These are phyloP conservation scores for Stentor roeselii DNA, from an alignment of 73 alveolate genomes.

Conservation along the genomic window DNA sequence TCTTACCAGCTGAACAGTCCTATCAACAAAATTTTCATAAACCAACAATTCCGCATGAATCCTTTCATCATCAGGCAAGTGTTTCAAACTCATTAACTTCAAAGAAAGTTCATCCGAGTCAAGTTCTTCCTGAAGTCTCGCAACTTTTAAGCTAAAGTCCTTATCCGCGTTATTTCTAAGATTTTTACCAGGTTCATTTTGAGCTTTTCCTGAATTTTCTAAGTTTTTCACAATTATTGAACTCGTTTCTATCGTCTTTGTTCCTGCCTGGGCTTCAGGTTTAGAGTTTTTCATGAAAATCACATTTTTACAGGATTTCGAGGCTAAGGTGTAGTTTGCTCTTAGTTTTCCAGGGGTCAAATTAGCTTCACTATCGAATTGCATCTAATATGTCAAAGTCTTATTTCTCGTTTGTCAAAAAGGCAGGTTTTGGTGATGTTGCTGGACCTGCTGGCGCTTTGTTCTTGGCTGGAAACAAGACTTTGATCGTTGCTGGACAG, in stretches of 20 bases:
- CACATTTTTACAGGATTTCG: too few species aligned
- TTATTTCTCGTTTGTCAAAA: background rate
- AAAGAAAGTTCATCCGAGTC: background rate
- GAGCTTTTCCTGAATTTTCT: too few species aligned
- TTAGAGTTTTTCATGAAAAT: too few species aligned
- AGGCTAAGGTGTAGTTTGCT: too few species aligned
- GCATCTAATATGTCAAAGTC: constrained; percentile 25
- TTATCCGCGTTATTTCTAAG: constrained; percentile 9
- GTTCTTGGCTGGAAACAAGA: background rate
- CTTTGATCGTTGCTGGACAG: background rate
- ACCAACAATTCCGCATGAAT: background rate
- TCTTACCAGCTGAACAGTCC: background rate
- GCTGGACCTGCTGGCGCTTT: background rate
- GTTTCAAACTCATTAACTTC: too few species aligned
- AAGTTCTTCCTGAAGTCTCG: background rate
- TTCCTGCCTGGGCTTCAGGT: too few species aligned
- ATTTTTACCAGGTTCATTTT: too few species aligned
- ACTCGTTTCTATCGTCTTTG: too few species aligned
- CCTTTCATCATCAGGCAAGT: background rate
- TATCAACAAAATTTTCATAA: background rate
- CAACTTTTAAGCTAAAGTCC: background rate
- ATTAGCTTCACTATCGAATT: too few species aligned
- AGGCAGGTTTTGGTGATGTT: constrained; percentile 1
- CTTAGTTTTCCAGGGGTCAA: too few species aligned
- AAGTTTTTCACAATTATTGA: too few species aligned